Base-by-base conservation (phyloP, 2,329 filamentous ascomycete species). In the Xylariaceae sp. region DNA sequence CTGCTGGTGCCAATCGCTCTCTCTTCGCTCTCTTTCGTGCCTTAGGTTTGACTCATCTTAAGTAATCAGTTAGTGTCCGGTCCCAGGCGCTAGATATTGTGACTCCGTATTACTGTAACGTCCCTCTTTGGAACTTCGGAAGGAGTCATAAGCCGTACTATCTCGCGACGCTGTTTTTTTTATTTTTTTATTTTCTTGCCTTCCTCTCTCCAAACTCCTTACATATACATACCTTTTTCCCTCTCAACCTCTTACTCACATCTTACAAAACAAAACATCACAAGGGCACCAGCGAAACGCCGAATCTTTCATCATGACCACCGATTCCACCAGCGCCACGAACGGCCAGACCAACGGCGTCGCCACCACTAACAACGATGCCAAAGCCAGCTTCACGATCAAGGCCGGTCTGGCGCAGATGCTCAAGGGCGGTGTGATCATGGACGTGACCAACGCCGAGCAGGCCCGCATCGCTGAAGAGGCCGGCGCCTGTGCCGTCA, bases 341-440 rank as follows among this genome's bases (percentile, higher is more conserved):
- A 47, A 52, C 57, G 58, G 62, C 53, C 49, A 51, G 15, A 42
- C 63, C 58, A 49, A 61, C 30, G 51, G 49, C 50, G 61, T 64
- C 59, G 62, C 60, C 34, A 37, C 58, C 37, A 45, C 76, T 42
- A 53, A 18, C 35, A 53, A 18, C 35, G 15, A 10, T 51, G 18
- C 35, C 67, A 78, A 75, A 64, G 71, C 76, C 66, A 81, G 85
- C 75, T 96, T 97, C 76, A 87, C 87, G 67, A 88, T 97, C 82
- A 99, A 99, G 84, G 89, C 91, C 56, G 94, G 93, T 61, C 82
- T 99, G 66, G 94, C 94, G 23, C 89, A 96, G 77, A 99, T 99
- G 94, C 81, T 97, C 77, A 97, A 97, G 82, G 94, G 94, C 74
- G 94, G 94, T 71, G 94, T 99, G 66, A 99, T 99, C 77, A 99